A percentile compares a stretch with the other conserved stretches of the same genome.
phyloP scores from a whole-genome alignment of 306 rosid species.

The Cucurbita maxima region DNA sequence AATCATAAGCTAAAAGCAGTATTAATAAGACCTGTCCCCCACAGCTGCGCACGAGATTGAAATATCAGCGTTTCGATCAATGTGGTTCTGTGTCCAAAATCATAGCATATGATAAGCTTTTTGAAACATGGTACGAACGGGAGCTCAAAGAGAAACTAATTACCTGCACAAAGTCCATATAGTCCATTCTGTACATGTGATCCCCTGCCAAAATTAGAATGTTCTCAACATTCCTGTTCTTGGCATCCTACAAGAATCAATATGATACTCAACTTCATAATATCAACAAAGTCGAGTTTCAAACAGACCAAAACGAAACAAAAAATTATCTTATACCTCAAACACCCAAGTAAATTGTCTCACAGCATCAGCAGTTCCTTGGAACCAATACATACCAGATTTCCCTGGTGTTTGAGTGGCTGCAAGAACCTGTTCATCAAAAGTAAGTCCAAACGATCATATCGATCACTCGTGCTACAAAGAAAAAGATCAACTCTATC shows the following conservation, averaged over 20 bases:
- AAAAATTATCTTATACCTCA: constrained; percentile 19
- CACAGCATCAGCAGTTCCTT: constrained; percentile 51
- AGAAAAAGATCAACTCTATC: not conserved
- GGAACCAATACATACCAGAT: constrained; percentile 42
- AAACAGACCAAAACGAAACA: not conserved
- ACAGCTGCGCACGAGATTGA: constrained; percentile 62
- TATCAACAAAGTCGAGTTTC: not conserved
- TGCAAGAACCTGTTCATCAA: constrained; percentile 22
- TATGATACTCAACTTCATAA: not conserved
- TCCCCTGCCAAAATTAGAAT: constrained; percentile 76
- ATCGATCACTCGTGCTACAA: not conserved
- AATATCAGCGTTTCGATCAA: constrained; percentile 65
- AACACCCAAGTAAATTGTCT: constrained; percentile 38
- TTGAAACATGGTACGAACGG: not conserved
- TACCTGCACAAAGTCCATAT: constrained; percentile 88
- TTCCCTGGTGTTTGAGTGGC: constrained; percentile 43
- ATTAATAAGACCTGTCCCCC: constrained; percentile 44
- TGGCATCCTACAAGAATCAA: constrained; percentile 53
- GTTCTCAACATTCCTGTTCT: constrained; percentile 63
- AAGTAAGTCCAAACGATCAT: not conserved
- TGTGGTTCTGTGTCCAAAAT: constrained; percentile 50
- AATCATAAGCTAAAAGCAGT: constrained; percentile 10
- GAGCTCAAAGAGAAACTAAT: not conserved
- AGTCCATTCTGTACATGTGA: constrained; percentile 91
- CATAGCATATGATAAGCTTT: constrained; percentile 6